Evolutionary conservation across 208 protist genomes (phyloP).

Genomic region (Leishmania tropica): DNA sequence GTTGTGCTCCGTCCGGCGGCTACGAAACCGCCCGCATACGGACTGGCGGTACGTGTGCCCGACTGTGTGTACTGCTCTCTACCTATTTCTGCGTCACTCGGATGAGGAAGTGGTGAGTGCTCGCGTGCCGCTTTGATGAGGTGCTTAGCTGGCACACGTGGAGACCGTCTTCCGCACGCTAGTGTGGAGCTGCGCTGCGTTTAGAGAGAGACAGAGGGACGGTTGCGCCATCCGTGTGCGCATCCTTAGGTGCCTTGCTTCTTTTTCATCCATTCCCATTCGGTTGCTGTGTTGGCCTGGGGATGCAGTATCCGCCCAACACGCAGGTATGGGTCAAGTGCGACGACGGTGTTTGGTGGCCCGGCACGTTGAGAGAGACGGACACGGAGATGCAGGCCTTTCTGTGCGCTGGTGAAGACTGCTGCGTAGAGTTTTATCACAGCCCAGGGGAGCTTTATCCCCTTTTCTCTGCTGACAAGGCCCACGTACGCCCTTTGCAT

Average conservation of each 20-base stretch:
- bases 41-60: not conserved
- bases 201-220: not conserved
- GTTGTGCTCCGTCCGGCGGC: not conserved
- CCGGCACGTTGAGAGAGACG: slow-evolving; percentile 42
- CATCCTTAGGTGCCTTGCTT: not conserved
- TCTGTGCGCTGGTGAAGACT: slow-evolving; percentile 45
- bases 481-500: slow-evolving; percentile 54
- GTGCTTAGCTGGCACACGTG: not conserved
- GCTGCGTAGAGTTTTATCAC: slow-evolving; percentile 84
- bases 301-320: slow-evolving; percentile 46
- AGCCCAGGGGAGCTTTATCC: slow-evolving; percentile 66
- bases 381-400: slow-evolving; percentile 33
- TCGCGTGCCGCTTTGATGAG: not conserved
- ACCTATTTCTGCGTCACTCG: not conserved
- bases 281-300: not conserved
- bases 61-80: not conserved
- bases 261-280: not conserved
- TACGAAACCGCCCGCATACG: not conserved
- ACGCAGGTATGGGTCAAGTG: slow-evolving; percentile 80
- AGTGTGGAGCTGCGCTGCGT: not conserved
- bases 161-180: not conserved
- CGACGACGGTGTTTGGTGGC: slow-evolving; percentile 87
- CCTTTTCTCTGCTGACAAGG: slow-evolving; percentile 27
- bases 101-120: not conserved
- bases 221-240: not conserved